Conservation (phyloP, 108 stramenopile species). For the Stephanodiscus minutulus region DNA sequence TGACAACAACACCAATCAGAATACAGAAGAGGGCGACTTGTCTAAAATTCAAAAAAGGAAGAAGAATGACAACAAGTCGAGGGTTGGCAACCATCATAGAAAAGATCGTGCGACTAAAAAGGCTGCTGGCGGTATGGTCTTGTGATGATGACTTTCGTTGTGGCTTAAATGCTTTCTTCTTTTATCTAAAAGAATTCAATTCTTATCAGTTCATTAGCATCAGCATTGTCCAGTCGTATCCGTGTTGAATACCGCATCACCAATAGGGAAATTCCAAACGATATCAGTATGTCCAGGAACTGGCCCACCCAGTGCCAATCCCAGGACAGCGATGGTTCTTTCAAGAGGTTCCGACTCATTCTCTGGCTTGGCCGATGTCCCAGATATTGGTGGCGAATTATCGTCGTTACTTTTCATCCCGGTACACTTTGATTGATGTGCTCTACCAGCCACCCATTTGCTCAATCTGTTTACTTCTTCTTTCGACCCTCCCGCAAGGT, state of each 20-base stretch:
- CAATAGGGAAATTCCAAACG: slow-evolving; percentile 60
- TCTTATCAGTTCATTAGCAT: too few relatives aligned
- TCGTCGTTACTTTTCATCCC: neutral
- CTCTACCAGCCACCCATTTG: slow-evolving; percentile 19
- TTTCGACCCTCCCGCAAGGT: slow-evolving; percentile 37
- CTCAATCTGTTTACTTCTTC: slow-evolving; percentile 24
- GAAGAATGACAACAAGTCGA: slow-evolving; percentile 71
- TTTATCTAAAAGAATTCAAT: too few relatives aligned
- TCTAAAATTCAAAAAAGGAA: slow-evolving; percentile 66
- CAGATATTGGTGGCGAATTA: neutral
- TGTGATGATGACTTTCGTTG: neutral
- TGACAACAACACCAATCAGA: slow-evolving; percentile 9
- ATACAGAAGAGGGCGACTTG: slow-evolving; percentile 35
- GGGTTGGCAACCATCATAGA: slow-evolving; percentile 65
- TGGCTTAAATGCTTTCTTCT: neutral
- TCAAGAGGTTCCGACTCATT: neutral
- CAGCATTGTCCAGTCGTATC: neutral
- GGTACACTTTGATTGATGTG: neutral
- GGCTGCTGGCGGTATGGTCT: slow-evolving; percentile 44
- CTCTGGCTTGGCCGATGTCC: neutral
- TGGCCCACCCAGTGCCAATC: slow-evolving; percentile 61
- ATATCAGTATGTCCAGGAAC: slow-evolving; percentile 48
- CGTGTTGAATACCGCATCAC: neutral
- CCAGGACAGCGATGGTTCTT: slow-evolving; percentile 17
- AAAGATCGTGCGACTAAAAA: slow-evolving; percentile 64